phyloP scores from a whole-genome alignment of 1,284 basidiomycete species.

The Takashimella koratensis region DNA sequence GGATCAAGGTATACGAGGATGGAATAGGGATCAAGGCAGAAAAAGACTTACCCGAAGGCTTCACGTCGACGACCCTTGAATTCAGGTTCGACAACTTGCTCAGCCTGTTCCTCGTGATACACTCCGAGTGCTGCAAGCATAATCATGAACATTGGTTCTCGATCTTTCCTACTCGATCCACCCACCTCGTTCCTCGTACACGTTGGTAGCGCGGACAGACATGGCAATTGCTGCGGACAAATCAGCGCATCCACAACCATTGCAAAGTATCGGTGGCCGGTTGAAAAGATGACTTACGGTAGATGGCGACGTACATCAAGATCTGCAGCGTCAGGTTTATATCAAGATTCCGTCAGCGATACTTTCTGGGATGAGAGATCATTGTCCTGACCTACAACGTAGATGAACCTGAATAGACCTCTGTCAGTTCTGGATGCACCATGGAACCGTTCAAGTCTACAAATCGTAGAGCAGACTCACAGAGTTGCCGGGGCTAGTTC shows the following conservation, averaged over 20 bases:
- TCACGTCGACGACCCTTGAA: constrained; percentile 42
- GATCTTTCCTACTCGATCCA: too few species aligned
- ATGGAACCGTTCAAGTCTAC: too few species aligned
- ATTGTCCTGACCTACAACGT: constrained; percentile 54
- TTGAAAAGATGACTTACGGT: constrained; percentile 28
- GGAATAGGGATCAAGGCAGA: too few species aligned
- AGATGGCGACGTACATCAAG: constrained; percentile 64
- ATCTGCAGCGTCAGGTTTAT: too few species aligned
- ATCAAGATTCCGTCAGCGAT: too few species aligned
- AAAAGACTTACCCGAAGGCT: constrained; percentile 22
- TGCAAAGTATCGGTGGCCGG: too few species aligned
- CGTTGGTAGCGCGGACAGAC: constrained; percentile 94
- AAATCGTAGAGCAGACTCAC: too few species aligned
- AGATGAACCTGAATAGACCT: constrained; percentile 78
- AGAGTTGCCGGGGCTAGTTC: constrained; percentile 69
- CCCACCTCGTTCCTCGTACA: constrained; percentile 87
- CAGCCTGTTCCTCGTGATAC: constrained; percentile 42
- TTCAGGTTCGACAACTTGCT: constrained; percentile 19
- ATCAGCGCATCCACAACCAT: background rate
- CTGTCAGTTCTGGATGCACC: too few species aligned
- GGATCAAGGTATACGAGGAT: too few species aligned
- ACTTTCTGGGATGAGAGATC: too few species aligned
- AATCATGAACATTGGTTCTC: too few species aligned
- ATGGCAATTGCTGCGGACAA: constrained; percentile 50
- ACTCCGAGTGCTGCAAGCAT: constrained; percentile 24